Conservation (phyloP, 2,329 filamentous ascomycete species). For the Cladophialophora yegresii region DNA sequence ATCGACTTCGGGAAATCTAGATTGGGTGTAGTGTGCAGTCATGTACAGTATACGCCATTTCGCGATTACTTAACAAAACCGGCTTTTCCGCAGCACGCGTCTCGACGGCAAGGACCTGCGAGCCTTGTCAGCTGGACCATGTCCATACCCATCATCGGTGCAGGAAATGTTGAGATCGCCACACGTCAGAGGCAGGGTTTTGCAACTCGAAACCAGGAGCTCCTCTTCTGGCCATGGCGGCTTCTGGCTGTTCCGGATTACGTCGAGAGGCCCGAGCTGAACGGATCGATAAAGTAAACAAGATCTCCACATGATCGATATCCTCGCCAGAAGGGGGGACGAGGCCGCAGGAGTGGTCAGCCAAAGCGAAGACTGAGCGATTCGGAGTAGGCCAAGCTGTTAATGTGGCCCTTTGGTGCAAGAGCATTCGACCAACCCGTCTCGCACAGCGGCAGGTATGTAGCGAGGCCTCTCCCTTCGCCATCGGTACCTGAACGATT, state of each 20-base stretch:
- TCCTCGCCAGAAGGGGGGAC: neutral
- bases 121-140: neutral
- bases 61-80: neutral
- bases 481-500: neutral
- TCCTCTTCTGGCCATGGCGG: neutral
- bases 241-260: neutral
- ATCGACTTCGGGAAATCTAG: neutral
- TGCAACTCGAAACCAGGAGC: neutral
- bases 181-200: neutral
- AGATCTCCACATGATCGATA: neutral
- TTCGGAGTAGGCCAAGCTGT: neutral
- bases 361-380: neutral
- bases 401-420: neutral
- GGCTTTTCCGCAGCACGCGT: neutral
- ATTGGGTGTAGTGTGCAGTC: neutral
- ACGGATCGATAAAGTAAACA: neutral
- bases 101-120: neutral
- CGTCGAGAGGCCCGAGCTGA: neutral
- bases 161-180: neutral
- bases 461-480: neutral
- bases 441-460: neutral
- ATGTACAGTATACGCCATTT: neutral
- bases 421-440: neutral
- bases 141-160: neutral
- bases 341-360: neutral